Conservation (phyloP, 208 protist genomes). For the Sergeia podlipaevii region DNA sequence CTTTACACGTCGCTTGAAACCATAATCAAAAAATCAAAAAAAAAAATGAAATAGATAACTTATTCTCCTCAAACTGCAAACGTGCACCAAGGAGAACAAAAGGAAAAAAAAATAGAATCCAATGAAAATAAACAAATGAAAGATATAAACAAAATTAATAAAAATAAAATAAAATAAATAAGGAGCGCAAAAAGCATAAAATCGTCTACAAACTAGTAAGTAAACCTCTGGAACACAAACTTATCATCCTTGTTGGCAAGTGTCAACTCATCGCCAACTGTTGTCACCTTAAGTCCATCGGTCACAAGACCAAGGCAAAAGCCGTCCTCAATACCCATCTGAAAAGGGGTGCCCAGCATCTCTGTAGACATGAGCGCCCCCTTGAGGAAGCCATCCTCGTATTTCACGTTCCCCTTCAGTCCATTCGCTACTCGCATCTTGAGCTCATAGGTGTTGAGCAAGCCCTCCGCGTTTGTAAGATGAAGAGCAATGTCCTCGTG, state of each 20-base stretch:
- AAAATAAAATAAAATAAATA: too few species aligned
- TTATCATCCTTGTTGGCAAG: conserved; percentile 16
- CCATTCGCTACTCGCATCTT: conserved; percentile 29
- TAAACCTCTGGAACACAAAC: too few species aligned
- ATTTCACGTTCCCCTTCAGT: conserved; percentile 17
- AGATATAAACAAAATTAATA: too few species aligned
- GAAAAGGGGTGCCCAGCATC: conserved; percentile 28
- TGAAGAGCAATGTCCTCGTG: conserved; percentile 3
- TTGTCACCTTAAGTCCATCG: conserved; percentile 18
- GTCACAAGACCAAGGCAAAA: conserved; percentile 26
- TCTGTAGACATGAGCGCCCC: conserved; percentile 29
- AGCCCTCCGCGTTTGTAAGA: not conserved
- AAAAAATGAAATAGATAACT: too few species aligned
- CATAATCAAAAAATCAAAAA: too few species aligned
- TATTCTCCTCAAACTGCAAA: too few species aligned
- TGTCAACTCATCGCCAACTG: conserved; percentile 15
- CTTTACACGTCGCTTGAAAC: too few species aligned
- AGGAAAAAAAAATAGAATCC: too few species aligned
- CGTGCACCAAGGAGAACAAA: too few species aligned
- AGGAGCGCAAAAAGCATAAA: too few species aligned
- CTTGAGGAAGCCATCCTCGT: conserved; percentile 29
- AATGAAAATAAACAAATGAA: too few species aligned
- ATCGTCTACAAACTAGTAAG: too few species aligned
- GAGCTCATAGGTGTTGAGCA: conserved; percentile 5
- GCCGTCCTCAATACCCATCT: conserved; percentile 37